phyloP scores from a whole-genome alignment of 345 rosid species.

The Eucalyptus pauciflora region DNA sequence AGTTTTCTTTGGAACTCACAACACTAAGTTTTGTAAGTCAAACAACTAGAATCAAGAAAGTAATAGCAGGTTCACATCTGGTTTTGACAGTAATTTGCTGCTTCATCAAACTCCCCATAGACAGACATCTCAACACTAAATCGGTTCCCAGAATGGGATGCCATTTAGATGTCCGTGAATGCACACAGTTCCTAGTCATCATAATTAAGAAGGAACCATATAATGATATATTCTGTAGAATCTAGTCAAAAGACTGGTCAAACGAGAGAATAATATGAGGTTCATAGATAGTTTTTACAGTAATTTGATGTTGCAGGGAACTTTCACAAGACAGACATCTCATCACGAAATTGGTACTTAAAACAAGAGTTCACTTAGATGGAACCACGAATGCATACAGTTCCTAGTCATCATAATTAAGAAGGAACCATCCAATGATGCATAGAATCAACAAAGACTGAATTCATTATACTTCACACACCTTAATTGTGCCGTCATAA shows the following conservation, averaged over 20 bases:
- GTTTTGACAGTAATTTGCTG: neutral
- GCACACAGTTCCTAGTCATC: neutral
- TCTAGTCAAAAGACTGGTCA: neutral
- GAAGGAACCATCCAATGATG: neutral
- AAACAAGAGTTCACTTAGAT: neutral
- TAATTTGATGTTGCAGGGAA: neutral
- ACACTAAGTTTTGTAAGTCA: neutral
- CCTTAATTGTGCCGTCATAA: conserved; percentile 84
- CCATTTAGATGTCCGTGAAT: neutral
- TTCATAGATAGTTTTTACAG: neutral
- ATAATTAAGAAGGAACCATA: neutral
- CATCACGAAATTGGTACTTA: neutral
- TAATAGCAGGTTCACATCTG: neutral
- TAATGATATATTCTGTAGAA: neutral
- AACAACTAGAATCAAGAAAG: neutral
- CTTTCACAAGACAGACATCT: neutral
- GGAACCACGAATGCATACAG: neutral
- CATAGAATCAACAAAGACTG: neutral
- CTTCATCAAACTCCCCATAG: neutral
- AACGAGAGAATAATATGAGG: neutral
- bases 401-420: neutral
- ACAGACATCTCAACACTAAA: neutral
- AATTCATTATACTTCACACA: conserved; percentile 1
- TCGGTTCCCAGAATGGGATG: neutral
- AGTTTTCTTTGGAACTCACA: neutral